Evolutionary conservation across 116 monocot genomes (phyloP), one percentile per base, ranked within the genome.

Genomic region (Trichopus zeylanicus): DNA sequence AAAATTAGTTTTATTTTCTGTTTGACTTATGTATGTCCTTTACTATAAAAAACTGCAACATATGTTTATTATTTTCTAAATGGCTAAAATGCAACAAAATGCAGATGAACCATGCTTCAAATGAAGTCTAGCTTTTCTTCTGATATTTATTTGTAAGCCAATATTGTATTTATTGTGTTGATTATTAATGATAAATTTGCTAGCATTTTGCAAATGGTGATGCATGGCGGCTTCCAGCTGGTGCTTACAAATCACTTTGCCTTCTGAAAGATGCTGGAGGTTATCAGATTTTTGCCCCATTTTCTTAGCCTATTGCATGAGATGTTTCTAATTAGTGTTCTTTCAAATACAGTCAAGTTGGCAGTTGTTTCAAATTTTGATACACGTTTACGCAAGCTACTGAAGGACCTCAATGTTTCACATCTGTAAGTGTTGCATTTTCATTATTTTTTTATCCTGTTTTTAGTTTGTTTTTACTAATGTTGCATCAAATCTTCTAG

Each of bases 361-460:
- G 95, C 90, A 22, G 90, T 95, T 57, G 87, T 95, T 9, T 95
- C 95, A 55, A 95, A 95, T 61, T 95, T 95, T 57, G 95, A 95
- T 38, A 81, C 81, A 71, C 81, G 95, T 15, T 63, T 95, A 39
- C 61, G 75, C 22, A 84, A 95, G 74, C 70, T 95, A 73, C 59
- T 90, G 56, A 77, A 81, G 67, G 95, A 95, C 56, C 79, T 95
- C 21, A 62, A 78, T 68, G 83, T 87, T 64, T 63, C 76, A 39
- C 66, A 81, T 59, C 22, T 90, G 95, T 95, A 84, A 86, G 94
- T n/a, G n/a, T n/a, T n/a, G n/a, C n/a, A n/a, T n/a, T n/a, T n/a
- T n/a, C 7, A 52, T 2, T 22, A 15, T 18, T 25, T 63, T 10
- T 20, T 12, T n/a, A n/a, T 53, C 5, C 31, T 23, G 42, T 65